These are phyloP conservation scores for Cryptococcus maquisensis DNA, from an alignment of 1,284 basidiomycete species.

Conservation along the genomic window DNA sequence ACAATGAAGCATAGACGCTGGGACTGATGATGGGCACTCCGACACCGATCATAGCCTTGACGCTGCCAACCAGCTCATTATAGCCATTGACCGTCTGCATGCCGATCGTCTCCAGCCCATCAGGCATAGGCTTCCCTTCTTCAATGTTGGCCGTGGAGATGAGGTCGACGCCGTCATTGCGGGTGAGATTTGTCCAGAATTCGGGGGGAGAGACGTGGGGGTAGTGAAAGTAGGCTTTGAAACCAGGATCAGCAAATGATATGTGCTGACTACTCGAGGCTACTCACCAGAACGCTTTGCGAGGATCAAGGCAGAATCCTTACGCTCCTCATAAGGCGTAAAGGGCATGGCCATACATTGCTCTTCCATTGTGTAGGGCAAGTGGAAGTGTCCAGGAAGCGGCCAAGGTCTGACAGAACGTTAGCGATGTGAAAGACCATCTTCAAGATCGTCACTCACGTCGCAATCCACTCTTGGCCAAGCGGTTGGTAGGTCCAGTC, in stretches of 20 bases:
- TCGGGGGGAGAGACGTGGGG: conserved; percentile 10
- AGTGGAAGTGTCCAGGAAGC: conserved; percentile 30
- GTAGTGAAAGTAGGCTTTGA: conserved; percentile 21
- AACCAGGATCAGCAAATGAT: background rate
- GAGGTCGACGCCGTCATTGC: conserved; percentile 20
- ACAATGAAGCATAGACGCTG: conserved; percentile 36
- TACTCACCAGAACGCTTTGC: conserved; percentile 38
- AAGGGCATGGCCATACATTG: conserved; percentile 28
- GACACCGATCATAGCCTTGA: conserved; percentile 37
- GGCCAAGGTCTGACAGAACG: conserved; percentile 29
- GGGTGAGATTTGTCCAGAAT: conserved; percentile 19
- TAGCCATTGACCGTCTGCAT: conserved; percentile 24
- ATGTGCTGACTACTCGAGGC: background rate
- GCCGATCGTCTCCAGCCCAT: conserved; percentile 23
- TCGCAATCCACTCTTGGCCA: conserved; percentile 40
- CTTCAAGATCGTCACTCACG: conserved; percentile 17
- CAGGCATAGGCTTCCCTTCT: conserved; percentile 27
- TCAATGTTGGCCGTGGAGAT: conserved; percentile 25
- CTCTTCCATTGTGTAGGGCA: conserved; percentile 42
- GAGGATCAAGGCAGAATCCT: conserved; percentile 35
- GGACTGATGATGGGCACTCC: conserved; percentile 36
- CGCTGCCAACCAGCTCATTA: conserved; percentile 25
- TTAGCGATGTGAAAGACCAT: background rate
- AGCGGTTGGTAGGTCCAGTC: conserved; percentile 42
- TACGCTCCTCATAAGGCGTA: conserved; percentile 22